These are phyloP conservation scores for Entomortierella chlamydospora DNA, from an alignment of 192 early-diverging fungal species.

Conservation along the genomic window DNA sequence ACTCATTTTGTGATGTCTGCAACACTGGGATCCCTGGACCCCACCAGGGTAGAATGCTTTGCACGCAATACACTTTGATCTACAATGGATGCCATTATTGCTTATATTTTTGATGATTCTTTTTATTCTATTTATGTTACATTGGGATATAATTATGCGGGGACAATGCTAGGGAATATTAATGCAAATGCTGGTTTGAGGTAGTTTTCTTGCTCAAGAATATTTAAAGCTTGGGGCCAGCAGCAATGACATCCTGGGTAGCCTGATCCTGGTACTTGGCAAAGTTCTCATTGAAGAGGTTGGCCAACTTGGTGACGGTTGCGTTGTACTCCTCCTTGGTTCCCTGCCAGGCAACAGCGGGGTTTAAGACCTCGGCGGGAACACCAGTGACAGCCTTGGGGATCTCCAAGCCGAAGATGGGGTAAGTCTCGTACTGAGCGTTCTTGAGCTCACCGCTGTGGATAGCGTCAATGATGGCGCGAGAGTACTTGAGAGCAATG, in stretches of 20 bases:
- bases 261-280: conserved; percentile 84
- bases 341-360: conserved; percentile 87
- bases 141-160: too few species aligned
- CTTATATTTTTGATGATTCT: too few species aligned
- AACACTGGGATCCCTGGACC: too few species aligned
- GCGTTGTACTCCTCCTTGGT: conserved; percentile 69
- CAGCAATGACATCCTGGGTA: conserved; percentile 74
- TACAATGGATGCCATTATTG: too few species aligned
- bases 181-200: not conserved
- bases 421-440: conserved; percentile 87
- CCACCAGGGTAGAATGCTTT: too few species aligned
- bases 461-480: conserved; percentile 98
- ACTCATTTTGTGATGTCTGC: too few species aligned
- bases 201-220: not conserved
- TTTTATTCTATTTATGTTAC: too few species aligned
- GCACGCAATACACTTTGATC: too few species aligned
- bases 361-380: conserved; percentile 89
- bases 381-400: conserved; percentile 87
- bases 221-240: conserved; percentile 69
- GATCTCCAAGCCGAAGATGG: conserved; percentile 90
- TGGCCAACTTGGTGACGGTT: conserved; percentile 81
- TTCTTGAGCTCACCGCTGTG: conserved; percentile 91
- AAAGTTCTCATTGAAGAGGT: conserved; percentile 92
- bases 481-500: conserved; percentile 96
- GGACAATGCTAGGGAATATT: not conserved